Evolutionary conservation across 73 alveolate genomes (phyloP).

Genomic region (Tetrahymena malaccensis): DNA sequence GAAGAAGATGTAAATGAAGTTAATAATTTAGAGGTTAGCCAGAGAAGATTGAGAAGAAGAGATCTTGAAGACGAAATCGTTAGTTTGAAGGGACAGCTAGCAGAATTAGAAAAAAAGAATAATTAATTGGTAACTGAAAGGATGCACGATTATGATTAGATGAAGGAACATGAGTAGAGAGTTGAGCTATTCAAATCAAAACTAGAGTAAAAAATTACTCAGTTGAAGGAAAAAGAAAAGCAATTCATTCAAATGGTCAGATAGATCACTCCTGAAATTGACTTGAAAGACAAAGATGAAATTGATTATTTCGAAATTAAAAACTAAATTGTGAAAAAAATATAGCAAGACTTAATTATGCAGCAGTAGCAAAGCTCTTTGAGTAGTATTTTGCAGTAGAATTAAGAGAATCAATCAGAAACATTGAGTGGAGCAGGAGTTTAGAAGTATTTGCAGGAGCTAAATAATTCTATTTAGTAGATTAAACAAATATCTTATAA

Average conservation of each 20-base stretch:
- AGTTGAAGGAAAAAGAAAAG: background rate
- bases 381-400: background rate
- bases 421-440: background rate
- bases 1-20: background rate
- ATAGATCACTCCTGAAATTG: background rate
- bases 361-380: background rate
- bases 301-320: background rate
- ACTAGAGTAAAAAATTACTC: background rate
- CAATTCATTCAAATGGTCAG: background rate
- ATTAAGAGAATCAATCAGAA: background rate
- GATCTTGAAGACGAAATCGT: background rate
- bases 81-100: background rate
- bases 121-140: background rate
- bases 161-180: background rate
- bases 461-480: background rate
- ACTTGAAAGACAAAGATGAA: background rate
- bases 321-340: background rate
- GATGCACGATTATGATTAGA: background rate
- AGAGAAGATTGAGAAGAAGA: background rate
- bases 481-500: background rate
- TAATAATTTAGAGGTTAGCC: background rate
- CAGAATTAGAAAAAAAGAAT: background rate
- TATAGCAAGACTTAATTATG: background rate
- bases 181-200: background rate
- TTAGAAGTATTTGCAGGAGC: background rate